phyloP scores from a whole-genome alignment of 805 yeast species.

The Candida pini region DNA sequence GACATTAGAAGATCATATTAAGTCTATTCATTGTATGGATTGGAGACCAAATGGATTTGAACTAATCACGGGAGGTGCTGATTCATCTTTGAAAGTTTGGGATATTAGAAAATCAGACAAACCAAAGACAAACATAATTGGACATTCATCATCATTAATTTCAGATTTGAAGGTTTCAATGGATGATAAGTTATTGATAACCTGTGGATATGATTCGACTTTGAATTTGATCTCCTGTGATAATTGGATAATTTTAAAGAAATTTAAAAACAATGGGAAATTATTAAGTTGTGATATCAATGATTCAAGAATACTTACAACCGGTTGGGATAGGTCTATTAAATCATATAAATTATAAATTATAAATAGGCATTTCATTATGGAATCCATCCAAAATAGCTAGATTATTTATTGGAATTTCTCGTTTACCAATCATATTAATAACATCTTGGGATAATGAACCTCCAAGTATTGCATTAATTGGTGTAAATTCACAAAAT shows the following conservation, averaged over 20 bases:
- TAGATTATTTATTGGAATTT: slow-evolving; percentile 77
- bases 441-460: slow-evolving; percentile 85
- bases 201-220: slow-evolving; percentile 67
- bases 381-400: slow-evolving; percentile 68
- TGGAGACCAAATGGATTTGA: slow-evolving; percentile 77
- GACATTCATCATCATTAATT: slow-evolving; percentile 71
- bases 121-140: slow-evolving; percentile 40
- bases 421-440: slow-evolving; percentile 69
- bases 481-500: slow-evolving; percentile 69
- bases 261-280: slow-evolving; percentile 58
- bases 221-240: slow-evolving; percentile 63
- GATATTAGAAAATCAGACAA: slow-evolving; percentile 54
- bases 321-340: slow-evolving; percentile 83
- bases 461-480: slow-evolving; percentile 86
- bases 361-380: slow-evolving; percentile 59
- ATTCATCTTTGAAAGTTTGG: slow-evolving; percentile 78
- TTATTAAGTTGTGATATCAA: slow-evolving; percentile 65
- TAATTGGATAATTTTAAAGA: slow-evolving; percentile 55
- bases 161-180: slow-evolving; percentile 55
- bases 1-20: slow-evolving; percentile 58
- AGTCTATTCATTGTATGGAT: slow-evolving; percentile 62
- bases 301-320: slow-evolving; percentile 43
- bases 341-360: slow-evolving; percentile 35
- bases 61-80: slow-evolving; percentile 80
- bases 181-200: slow-evolving; percentile 40